Evolutionary conservation across 2,329 filamentous ascomycete genomes (phyloP), one percentile per base, ranked within the genome.

Genomic region (Kalaharituber pfeilii): DNA sequence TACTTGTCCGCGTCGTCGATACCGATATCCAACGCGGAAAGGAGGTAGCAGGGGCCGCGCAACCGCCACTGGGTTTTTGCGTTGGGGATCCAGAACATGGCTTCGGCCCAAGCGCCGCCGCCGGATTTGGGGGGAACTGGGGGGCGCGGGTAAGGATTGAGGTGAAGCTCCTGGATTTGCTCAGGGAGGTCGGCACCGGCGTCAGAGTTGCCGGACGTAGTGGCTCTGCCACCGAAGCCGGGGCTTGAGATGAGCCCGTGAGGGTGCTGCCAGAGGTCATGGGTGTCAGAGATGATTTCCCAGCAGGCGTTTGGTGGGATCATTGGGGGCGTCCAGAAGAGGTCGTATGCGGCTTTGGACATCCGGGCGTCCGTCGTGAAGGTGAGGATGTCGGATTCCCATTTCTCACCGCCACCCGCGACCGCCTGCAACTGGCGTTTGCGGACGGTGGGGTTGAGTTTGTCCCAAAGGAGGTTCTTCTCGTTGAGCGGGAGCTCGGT

Each of bases 341-440:
- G 68, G 67, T 95, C 82, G 2, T 73, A 18, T 20, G 11, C 71
- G 0, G 83, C 73, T 72, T 96, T 96, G 56, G 80, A 76, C 86
- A 93, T 94, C 47, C 89, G 78, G 7, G 78, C 78, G 67, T 96
- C 91, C 0, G 87, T 94, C 1, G 89, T 94, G 64, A 95, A 81
- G 0, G 83, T 82, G 2, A 83, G 76, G 62, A 89, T 71, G 60
- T 96, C 87, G 62, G 79, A 86, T 64, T 39, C 33, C 33, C 33
- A 39, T n/a, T n/a, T n/a, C n/a, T n/a, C n/a, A 15, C 33, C 33
- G 15, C 33, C 33, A n/a, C n/a, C n/a, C n/a, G n/a, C n/a, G n/a
- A n/a, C n/a, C 3, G 33, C 33, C 15, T 39, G 5, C 4, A 15
- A 1, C 33, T 39, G 33, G 15, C 42, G 18, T 13, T 15, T 13